Base-by-base conservation (phyloP, 2,329 filamentous ascomycete species). In the Neopestalotiopsis sp. region DNA sequence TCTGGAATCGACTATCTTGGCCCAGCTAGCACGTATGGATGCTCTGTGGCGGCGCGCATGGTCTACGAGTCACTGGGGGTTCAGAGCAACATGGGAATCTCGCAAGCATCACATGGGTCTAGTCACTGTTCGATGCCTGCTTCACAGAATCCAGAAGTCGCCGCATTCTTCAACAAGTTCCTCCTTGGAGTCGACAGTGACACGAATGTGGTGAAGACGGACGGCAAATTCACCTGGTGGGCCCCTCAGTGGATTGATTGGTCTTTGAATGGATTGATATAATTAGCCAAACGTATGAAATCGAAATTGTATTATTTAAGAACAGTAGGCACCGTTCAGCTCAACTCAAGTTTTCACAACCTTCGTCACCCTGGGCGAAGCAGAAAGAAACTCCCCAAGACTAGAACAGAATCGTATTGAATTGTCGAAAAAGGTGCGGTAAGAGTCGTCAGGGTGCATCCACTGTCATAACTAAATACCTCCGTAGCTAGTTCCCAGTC, bases 1-100 rank as follows among this genome's bases (percentile, higher is more conserved):
- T 81, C 82, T 53, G 75, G 77, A 12, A 75, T 78, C 71, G 82
- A 85, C 71, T 87, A 84, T 81, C 78, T 87, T 17, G 84, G 84
- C 5, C 81, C 81, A 0, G 78, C 81, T 38, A 81, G 81, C 69
- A 84, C 81, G 17, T 84, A 81, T 70, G 84, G 80, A 9, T 87
- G 85, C 24, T 72, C 76, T 42, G 70, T 69, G 66, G 49, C 74
- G 65, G 58, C 72, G 71, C 20, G 70, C 68, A 71, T 70, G 30
- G 77, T 79, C 0, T 75, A 79, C 69, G 71, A 76, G 17, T 74
- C 70, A 32, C 70, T 80, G 4, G 69, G 71, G 5, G 76, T 75
- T 13, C 74, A 76, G 57, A 72, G 72, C 14, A 65, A 67, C 0
- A 53, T 70, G 30, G 73, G 70, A 5, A 30, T 73, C 28, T 69